Evolutionary conservation across 768 basidiomycete genomes (phyloP), one percentile per base, ranked within the genome.

Genomic region (Coprinellus micaceus): DNA sequence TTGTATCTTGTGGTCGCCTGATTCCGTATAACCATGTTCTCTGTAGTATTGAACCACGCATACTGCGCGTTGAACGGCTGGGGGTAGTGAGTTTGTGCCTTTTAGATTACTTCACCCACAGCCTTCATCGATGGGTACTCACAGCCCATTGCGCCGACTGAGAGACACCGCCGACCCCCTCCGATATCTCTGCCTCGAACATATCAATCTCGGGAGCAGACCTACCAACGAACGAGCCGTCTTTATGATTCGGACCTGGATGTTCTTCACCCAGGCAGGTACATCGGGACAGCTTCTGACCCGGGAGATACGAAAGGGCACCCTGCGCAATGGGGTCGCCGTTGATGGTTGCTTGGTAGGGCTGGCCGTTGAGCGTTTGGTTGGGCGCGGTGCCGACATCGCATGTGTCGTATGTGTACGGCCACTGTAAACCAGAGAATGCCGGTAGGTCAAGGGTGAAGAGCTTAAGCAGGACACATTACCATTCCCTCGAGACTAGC

Each of bases 361-460:
- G 94, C 45, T 66, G 66, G 1, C 84, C 85, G 56, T 87, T 80
- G 43, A 83, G 46, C 0, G 91, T 88, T 69, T 98, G 95, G 68
- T 98, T 98, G 7, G 80, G 70, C 17, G 82, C 77, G 0, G 94
- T 94, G n/a, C 96, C 96, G n/a, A 95, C 83, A 67, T 98, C 95
- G 63, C 96, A 97, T 11, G 80, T 73, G 61, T 91, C 88, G 60
- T 91, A 91, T 2, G 85, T 84, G 70, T 91, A 91, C 0, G 89
- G 90, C 89, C 88, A 89, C 86, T 86, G 50, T 12, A 26, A 50
- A 52, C 25, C 13, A 25, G 10, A 53, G 47, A 45, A 61, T 56
- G 51, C 53, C 52, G 54, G 29, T 36, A 54, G 19, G 28, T 17
- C 17, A 17, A 17, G 11, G 22, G 9, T 25, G 36, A 24, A 13